Base-by-base conservation (phyloP, 228 moss, liverwort and hornwort species). In the Sphagnum fallax region DNA sequence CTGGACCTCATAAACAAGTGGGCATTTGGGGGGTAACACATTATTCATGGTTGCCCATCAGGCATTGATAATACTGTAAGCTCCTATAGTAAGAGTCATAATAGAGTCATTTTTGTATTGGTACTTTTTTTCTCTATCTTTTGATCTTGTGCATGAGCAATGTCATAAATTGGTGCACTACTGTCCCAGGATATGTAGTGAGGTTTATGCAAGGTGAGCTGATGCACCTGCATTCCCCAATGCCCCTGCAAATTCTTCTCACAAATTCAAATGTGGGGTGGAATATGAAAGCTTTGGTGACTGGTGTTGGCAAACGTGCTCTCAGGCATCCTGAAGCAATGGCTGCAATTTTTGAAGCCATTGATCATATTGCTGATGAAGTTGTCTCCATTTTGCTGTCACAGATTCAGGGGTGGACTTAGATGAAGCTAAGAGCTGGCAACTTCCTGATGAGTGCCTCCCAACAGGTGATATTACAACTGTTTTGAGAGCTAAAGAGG, bases 11-110 rank as follows among this genome's bases (percentile, higher is more conserved):
- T 93, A 68, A 98, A 98, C 71, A 79, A 64, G 72, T 93, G 93
- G 97, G 97, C 97, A 50, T 98, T 91, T 64, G 93, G 93, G 81
- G 97, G 93, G 10, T 93, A 98, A 67, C 91, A 90, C 49, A 84
- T 98, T 73, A 85, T 98, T 62, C 97, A 98, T 67, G 97, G 97
- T 51, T 85, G 79, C 77, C 97, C 97, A 57, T 93, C 97, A 73
- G 97, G 97, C 58, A 93, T 98, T 65, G 97, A 98, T 78, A 98
- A 98, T 48, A 98, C 87, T 72, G 97, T 98, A 64, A 98, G 97
- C 83, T 87, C 89, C 74, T 97, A 85, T 72, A 93, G 97, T 97
- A 80, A 85, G 76, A 65, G 48, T 13, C 5, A 32, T 32, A 32
- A 32, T 32, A 32, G 32, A 32, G 32, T 32, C 2, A 32, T 32